Base-by-base conservation (phyloP, 306 rosid genomes). In the Cajanus cajan region DNA sequence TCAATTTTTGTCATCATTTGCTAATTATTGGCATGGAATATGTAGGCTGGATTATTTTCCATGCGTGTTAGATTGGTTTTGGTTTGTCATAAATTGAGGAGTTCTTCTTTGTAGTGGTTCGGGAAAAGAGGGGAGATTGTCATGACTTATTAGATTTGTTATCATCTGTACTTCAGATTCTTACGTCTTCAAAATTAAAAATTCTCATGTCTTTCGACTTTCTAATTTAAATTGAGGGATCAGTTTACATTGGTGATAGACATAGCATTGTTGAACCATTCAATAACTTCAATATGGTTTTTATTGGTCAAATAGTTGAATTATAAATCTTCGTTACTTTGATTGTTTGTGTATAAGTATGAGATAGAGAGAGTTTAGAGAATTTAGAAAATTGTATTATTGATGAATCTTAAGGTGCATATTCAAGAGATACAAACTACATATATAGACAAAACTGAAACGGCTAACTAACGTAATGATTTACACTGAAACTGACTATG, bases 1-100 rank as follows among this genome's bases (percentile, higher is more conserved):
- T 66, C 73, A 22, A 71, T 25, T 59, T 78, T 73, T 22, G 37
- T 21, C 31, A 67, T 52, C 74, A 34, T 5, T 57, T 7, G 39
- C 22, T 68, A 44, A 2, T 39, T 7, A 22, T 16, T 68, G 41
- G 45, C 73, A 28, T 40, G 57, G 52, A 55, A 28, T 64, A 13
- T 74, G 55, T 51, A 74, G 62, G 59, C 71, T 25, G 31, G 73
- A 36, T 67, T 70, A 15, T 70, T 37, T 62, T 11, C 36, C 71
- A 16, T 39, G 58, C 40, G 52, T 34, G 7, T 22, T 12, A 4
- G 16, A 68, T 31, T 28, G 55, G 54, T n/a, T 68, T 79, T 21
- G 64, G 25, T 59, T 79, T 31, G 43, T 57, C 73, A 57, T 58
- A 47, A 55, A 31, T 51, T 71, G 13, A 71, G 19, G 22, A 24